Percentiles rank a stretch among this genome's conserved stretches.
Conservation (phyloP, 2,329 filamentous ascomycete genomes). For the Anisogramma anomala region DNA sequence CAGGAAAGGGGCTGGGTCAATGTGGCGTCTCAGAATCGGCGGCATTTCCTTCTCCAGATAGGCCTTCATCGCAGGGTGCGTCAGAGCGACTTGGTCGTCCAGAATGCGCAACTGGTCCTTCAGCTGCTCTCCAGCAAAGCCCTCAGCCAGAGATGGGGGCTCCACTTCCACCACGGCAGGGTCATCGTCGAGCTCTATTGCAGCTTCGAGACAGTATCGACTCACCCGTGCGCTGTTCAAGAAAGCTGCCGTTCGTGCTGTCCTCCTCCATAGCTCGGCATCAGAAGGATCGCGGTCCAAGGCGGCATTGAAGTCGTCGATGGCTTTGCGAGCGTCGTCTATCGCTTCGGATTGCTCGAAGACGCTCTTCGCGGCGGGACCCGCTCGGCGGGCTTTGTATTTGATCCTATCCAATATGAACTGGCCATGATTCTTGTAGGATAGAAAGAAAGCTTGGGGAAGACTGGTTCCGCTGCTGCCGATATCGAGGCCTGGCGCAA, state of each 20-base stretch:
- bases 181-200: conserved; percentile 56
- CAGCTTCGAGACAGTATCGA: conserved; percentile 53
- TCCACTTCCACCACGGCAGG: conserved; percentile 50
- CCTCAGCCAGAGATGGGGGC: conserved; percentile 51
- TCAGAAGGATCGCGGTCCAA: conserved; percentile 56
- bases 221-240: conserved; percentile 45
- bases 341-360: conserved; percentile 28
- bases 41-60: conserved; percentile 43
- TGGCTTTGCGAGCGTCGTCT: conserved; percentile 31
- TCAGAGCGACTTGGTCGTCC: conserved; percentile 43
- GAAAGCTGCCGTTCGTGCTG: conserved; percentile 46
- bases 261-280: conserved; percentile 52
- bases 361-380: conserved; percentile 20
- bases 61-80: conserved; percentile 49
- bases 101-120: conserved; percentile 43
- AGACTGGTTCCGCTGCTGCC: conserved; percentile 71
- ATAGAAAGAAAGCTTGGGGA: conserved; percentile 80
- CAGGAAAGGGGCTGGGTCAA: conserved; percentile 53
- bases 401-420: conserved; percentile 70
- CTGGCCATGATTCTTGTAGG: conserved; percentile 92
- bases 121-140: conserved; percentile 50
- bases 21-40: conserved; percentile 36
- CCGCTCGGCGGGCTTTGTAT: conserved; percentile 30
- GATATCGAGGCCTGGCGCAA: conserved; percentile 41
- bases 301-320: conserved; percentile 46